Conservation (phyloP, 2,329 filamentous ascomycete species). For the Clarireedia sp. region DNA sequence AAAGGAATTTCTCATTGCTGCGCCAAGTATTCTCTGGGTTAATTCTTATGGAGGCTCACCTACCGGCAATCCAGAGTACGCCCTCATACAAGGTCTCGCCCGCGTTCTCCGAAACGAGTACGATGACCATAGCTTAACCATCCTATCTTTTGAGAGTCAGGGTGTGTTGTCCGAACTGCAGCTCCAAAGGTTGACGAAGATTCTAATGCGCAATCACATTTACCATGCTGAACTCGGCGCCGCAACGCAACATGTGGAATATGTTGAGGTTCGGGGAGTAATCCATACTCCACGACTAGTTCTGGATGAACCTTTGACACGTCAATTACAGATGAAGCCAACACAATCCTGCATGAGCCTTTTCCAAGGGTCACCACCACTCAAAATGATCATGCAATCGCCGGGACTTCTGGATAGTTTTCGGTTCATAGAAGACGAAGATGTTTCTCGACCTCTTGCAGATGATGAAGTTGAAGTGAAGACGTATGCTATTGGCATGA, state of each 20-base stretch:
- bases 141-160: neutral
- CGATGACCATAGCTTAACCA: neutral
- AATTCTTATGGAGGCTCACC: slow-evolving; percentile 35
- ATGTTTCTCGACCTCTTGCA: neutral
- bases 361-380: neutral
- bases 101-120: neutral
- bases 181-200: neutral
- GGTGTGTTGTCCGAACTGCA: neutral
- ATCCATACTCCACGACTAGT: neutral
- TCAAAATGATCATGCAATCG: slow-evolving; percentile 3
- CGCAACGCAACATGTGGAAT: neutral
- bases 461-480: neutral
- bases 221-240: neutral
- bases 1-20: neutral
- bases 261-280: neutral
- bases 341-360: neutral
- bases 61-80: neutral
- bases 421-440: slow-evolving; percentile 10
- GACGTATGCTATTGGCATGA: neutral
- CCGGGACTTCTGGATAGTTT: slow-evolving; percentile 14
- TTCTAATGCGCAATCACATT: neutral
- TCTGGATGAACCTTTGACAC: neutral
- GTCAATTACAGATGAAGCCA: neutral
- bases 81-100: neutral
- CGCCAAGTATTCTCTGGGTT: slow-evolving; percentile 39